phyloP scores from a whole-genome alignment of 2,329 filamentous ascomycete genomes.

The Simplicillium aogashimaense region DNA sequence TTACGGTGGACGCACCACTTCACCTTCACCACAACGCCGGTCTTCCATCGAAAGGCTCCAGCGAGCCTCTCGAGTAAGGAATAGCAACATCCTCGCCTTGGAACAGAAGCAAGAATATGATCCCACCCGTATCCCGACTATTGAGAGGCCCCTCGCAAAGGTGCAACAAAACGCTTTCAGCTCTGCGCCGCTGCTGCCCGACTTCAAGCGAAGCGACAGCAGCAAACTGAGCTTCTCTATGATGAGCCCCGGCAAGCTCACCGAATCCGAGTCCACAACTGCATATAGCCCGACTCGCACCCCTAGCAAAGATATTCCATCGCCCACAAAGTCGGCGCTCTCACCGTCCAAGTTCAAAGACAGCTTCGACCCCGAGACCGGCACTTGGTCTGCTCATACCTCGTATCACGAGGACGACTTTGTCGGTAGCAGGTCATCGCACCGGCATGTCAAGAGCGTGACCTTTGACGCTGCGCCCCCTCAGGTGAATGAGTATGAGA shows the following conservation, averaged over 20 bases:
- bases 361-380: constrained; percentile 59
- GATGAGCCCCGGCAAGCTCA: constrained; percentile 41
- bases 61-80: constrained; percentile 90
- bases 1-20: constrained; percentile 47
- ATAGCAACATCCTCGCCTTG: constrained; percentile 92
- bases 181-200: constrained; percentile 36
- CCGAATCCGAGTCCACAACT: constrained; percentile 23
- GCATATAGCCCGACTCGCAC: constrained; percentile 25
- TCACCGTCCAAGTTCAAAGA: constrained; percentile 57
- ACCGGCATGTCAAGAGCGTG: constrained; percentile 89
- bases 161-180: constrained; percentile 62
- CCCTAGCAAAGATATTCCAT: constrained; percentile 61
- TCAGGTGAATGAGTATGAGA: constrained; percentile 94
- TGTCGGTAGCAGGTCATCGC: constrained; percentile 56
- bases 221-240: constrained; percentile 52
- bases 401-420: constrained; percentile 47
- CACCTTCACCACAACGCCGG: constrained; percentile 66
- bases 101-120: constrained; percentile 92
- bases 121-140: constrained; percentile 62
- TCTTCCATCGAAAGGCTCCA: constrained; percentile 94
- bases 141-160: constrained; percentile 74
- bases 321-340: constrained; percentile 84
- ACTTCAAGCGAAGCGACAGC: constrained; percentile 39
- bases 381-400: constrained; percentile 59
- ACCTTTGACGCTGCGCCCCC: constrained; percentile 93